Conservation (phyloP, 345 rosid species). For the Erucastrum elatum region DNA sequence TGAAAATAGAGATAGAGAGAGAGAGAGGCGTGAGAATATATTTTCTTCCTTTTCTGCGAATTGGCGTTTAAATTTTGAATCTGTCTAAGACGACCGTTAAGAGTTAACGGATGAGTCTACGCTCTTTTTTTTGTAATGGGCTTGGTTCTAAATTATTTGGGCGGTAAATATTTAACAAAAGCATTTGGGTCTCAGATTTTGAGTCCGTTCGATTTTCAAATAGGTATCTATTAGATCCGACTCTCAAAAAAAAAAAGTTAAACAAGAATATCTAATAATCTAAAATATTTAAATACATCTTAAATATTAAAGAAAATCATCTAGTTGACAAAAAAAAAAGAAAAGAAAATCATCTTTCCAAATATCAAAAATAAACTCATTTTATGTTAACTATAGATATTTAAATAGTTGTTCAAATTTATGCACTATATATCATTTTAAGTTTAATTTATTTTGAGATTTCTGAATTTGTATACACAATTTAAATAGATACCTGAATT, state of each 20-base stretch:
- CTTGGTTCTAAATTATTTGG: not conserved
- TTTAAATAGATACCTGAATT: too few species aligned
- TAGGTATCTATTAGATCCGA: not conserved
- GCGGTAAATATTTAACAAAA: not conserved
- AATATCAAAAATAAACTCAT: too few species aligned
- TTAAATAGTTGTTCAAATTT: too few species aligned
- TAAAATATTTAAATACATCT: too few species aligned
- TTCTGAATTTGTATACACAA: too few species aligned
- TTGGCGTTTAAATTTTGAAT: slow-evolving; percentile 24
- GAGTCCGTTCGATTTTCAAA: not conserved
- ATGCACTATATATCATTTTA: too few species aligned
- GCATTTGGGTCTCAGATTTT: not conserved
- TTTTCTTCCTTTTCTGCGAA: slow-evolving; percentile 13
- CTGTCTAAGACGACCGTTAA: slow-evolving; percentile 32
- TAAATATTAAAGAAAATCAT: too few species aligned
- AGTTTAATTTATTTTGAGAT: too few species aligned
- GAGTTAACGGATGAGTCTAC: not conserved
- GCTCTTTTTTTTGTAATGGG: not conserved
- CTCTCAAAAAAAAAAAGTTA: not conserved
- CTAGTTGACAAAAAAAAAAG: too few species aligned
- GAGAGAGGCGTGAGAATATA: not conserved
- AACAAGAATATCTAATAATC: too few species aligned
- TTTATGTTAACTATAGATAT: too few species aligned
- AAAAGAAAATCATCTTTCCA: too few species aligned
- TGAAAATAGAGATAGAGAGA: not conserved